Conservation (phyloP, 116 monocot species). For the Iris pallida region DNA sequence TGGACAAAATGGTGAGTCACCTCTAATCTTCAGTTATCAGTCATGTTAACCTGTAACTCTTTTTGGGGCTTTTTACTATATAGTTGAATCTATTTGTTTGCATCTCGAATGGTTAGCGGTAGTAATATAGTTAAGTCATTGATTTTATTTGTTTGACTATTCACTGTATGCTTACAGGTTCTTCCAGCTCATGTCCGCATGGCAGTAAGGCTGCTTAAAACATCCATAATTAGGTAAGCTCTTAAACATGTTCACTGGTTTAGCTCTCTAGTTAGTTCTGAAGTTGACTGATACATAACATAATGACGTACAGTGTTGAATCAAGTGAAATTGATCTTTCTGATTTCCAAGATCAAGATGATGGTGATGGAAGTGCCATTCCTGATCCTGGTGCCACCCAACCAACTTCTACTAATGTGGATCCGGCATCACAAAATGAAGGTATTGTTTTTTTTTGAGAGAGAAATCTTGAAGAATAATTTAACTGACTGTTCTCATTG, state of each 20-base stretch:
- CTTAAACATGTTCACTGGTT: background rate
- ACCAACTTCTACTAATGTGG: constrained; percentile 20
- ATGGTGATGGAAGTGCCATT: constrained; percentile 31
- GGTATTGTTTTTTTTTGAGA: constrained; percentile 25
- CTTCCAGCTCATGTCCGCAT: constrained; percentile 87
- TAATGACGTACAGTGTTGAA: constrained; percentile 63
- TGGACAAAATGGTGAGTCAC: constrained; percentile 61
- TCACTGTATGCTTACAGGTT: constrained; percentile 40
- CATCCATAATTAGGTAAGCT: constrained; percentile 90
- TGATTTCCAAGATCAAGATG: constrained; percentile 89
- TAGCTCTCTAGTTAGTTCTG: background rate
- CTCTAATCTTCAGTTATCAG: background rate
- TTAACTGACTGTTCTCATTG: background rate
- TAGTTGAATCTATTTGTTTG: constrained; percentile 3
- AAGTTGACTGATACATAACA: background rate
- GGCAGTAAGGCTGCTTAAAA: constrained; percentile 93
- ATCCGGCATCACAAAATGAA: constrained; percentile 42
- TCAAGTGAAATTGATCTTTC: constrained; percentile 97
- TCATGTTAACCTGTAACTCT: background rate
- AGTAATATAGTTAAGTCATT: background rate
- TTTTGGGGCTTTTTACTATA: background rate
- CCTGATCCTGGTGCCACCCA: constrained; percentile 32
- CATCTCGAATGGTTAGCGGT: too few relatives aligned
- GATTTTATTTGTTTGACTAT: constrained; percentile 2
- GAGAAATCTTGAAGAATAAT: background rate